Percentiles rank a stretch among this genome's conserved stretches.
Evolutionary conservation across 2,329 filamentous ascomycete genomes (phyloP).

Genomic region (Aspergillus pseudonomiae): DNA sequence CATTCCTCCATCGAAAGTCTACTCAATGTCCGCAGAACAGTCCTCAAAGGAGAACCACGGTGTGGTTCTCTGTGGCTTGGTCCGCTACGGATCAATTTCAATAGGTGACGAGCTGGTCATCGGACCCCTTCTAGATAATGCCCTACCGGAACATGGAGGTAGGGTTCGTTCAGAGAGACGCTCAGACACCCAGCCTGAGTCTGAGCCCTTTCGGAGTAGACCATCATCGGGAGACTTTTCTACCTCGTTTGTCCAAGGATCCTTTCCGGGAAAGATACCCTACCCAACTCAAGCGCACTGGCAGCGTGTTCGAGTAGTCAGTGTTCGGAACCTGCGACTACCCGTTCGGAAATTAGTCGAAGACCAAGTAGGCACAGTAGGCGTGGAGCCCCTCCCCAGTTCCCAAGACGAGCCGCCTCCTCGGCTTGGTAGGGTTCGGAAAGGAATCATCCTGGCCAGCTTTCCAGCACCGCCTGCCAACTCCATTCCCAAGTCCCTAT

Average conservation of each 20-base stretch:
- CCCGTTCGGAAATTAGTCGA: slow-evolving; percentile 75
- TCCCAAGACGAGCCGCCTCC: slow-evolving; percentile 26
- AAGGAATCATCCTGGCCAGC: slow-evolving; percentile 81
- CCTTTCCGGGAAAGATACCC: slow-evolving; percentile 47
- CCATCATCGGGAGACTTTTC: slow-evolving; percentile 39
- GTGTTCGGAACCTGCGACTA: slow-evolving; percentile 82
- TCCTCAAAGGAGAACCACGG: slow-evolving; percentile 54
- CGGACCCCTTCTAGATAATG: slow-evolving; percentile 67
- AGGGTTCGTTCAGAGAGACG: slow-evolving; percentile 22
- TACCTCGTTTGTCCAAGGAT: slow-evolving; percentile 33
- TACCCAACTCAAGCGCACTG: slow-evolving; percentile 68
- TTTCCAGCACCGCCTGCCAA: slow-evolving; percentile 59
- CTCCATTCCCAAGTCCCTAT: slow-evolving; percentile 23
- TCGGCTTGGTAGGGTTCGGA: slow-evolving; percentile 55
- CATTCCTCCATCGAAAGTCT: slow-evolving; percentile 65
- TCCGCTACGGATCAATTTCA: slow-evolving; percentile 76
- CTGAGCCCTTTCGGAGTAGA: slow-evolving; percentile 32
- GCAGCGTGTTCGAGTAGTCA: slow-evolving; percentile 79
- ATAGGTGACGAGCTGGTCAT: slow-evolving; percentile 78
- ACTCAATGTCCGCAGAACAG: slow-evolving; percentile 43
- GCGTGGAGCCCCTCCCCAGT: slow-evolving; percentile 57
- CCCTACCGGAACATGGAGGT: slow-evolving; percentile 56
- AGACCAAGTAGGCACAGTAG: slow-evolving; percentile 88
- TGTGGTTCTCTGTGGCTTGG: slow-evolving; percentile 80
- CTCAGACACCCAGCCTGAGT: slow-evolving; percentile 25